These are phyloP conservation scores for Globisporangium viniferum DNA, from an alignment of 352 stramenopile species.

Conservation along the genomic window DNA sequence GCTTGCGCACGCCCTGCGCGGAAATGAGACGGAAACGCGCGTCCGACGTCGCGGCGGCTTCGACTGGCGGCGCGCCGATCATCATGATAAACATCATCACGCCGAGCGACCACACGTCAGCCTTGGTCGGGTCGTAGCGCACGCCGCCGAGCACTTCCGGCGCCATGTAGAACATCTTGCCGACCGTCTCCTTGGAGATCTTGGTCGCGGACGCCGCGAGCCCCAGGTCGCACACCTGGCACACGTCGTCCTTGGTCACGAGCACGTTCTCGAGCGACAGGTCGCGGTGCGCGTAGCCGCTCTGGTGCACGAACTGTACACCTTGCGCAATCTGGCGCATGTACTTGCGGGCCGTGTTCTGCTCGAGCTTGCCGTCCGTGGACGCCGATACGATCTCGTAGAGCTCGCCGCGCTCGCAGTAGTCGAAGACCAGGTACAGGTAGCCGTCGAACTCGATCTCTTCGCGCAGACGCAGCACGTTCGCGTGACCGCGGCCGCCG, in stretches of 20 bases:
- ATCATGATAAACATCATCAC: slow-evolving; percentile 88
- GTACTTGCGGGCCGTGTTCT: slow-evolving; percentile 45
- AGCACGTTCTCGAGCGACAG: slow-evolving; percentile 85
- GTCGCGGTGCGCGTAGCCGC: slow-evolving; percentile 78
- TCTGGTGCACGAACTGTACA: slow-evolving; percentile 73
- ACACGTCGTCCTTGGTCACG: slow-evolving; percentile 63
- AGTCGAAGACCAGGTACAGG: slow-evolving; percentile 78
- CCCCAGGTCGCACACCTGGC: slow-evolving; percentile 82
- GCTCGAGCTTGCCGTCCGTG: slow-evolving; percentile 47
- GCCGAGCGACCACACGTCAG: slow-evolving; percentile 83
- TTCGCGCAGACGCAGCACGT: slow-evolving; percentile 66
- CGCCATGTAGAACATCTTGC: slow-evolving; percentile 87
- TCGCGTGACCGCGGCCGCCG: slow-evolving; percentile 56
- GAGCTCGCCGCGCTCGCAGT: slow-evolving; percentile 64
- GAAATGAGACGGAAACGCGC: slow-evolving; percentile 65
- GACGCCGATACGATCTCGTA: slow-evolving; percentile 72
- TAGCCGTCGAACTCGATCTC: slow-evolving; percentile 81
- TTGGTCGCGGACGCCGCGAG: slow-evolving; percentile 52
- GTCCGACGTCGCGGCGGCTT: slow-evolving; percentile 51
- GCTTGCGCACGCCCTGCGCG: slow-evolving; percentile 49
- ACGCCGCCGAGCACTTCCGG: slow-evolving; percentile 67
- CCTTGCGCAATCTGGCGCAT: slow-evolving; percentile 62
- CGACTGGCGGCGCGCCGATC: slow-evolving; percentile 58
- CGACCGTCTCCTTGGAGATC: slow-evolving; percentile 51
- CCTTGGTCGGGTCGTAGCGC: slow-evolving; percentile 68